These are phyloP conservation scores for Ambispora gerdemannii DNA, from an alignment of 192 early-diverging fungal genomes.

Conservation along the genomic window DNA sequence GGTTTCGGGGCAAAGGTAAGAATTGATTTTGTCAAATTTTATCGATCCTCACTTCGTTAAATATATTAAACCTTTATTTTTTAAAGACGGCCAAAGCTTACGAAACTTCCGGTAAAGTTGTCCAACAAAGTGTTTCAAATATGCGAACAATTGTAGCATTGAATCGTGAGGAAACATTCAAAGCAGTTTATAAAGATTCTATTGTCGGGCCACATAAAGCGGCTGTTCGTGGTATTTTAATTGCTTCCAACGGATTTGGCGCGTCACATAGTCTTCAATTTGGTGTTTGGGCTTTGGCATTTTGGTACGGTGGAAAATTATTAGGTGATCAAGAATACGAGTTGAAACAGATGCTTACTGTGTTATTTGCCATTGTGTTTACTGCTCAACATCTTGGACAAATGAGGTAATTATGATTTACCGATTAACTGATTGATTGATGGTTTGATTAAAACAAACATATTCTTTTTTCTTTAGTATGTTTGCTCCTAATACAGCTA, in stretches of 20 bases:
- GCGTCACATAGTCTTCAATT: conserved; percentile 67
- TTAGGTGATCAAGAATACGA: conserved; percentile 42
- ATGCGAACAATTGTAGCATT: conserved; percentile 84
- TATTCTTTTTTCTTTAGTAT: conserved; percentile 32
- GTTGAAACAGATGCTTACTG: conserved; percentile 56
- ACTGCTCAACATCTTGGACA: conserved; percentile 62
- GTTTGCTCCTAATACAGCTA: conserved; percentile 71
- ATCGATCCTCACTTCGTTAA: background rate
- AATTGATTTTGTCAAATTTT: background rate
- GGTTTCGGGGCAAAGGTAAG: conserved; percentile 33
- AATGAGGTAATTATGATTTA: conserved; percentile 38
- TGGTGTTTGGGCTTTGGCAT: conserved; percentile 70
- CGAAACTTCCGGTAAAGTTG: conserved; percentile 73
- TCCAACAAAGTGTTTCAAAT: conserved; percentile 77
- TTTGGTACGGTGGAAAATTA: conserved; percentile 69
- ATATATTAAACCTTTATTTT: background rate
- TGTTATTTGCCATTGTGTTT: conserved; percentile 78
- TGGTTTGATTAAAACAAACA: background rate
- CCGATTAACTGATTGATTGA: background rate
- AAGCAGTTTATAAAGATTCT: conserved; percentile 54
- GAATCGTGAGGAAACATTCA: conserved; percentile 68
- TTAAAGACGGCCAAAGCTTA: conserved; percentile 67
- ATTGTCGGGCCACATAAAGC: conserved; percentile 65
- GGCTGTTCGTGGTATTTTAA: conserved; percentile 58
- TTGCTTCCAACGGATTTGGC: conserved; percentile 67